Conservation (phyloP, 148 eudicot genomes). For the Chenopodium berlandieri region DNA sequence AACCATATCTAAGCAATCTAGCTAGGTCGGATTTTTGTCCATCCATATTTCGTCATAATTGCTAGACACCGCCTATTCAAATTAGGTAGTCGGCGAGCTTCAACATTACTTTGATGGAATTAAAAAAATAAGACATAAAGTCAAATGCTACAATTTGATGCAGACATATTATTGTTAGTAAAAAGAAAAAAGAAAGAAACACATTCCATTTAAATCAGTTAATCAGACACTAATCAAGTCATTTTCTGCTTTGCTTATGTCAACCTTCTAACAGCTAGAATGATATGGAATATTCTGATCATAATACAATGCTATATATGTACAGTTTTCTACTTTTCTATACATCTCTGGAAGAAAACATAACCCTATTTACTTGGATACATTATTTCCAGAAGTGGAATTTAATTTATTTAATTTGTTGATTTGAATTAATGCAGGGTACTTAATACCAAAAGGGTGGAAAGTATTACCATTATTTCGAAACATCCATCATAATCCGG, state of each 20-base stretch:
- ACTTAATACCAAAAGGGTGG: constrained; percentile 89
- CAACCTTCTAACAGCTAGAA: neutral
- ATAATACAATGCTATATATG: neutral
- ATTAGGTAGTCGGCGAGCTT: neutral
- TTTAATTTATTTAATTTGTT: too few relatives aligned
- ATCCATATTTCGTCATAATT: neutral
- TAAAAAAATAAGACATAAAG: neutral
- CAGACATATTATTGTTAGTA: too few relatives aligned
- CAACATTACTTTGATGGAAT: neutral
- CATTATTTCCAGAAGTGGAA: neutral
- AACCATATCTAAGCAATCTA: too few relatives aligned
- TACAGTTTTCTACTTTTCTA: neutral
- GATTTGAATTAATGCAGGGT: constrained; percentile 45
- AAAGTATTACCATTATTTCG: constrained; percentile 92
- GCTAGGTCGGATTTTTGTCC: neutral
- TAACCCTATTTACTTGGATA: too few relatives aligned
- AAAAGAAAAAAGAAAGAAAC: neutral
- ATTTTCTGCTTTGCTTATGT: neutral
- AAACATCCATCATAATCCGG: constrained; percentile 84
- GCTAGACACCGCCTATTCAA: neutral
- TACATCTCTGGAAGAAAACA: constrained; percentile 2
- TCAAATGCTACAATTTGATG: neutral
- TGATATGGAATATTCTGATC: constrained; percentile 2
- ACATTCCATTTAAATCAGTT: neutral
- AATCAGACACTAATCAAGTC: neutral